phyloP scores from a whole-genome alignment of 2,329 filamentous ascomycete genomes.

The Bimuria novae-zelandiae region DNA sequence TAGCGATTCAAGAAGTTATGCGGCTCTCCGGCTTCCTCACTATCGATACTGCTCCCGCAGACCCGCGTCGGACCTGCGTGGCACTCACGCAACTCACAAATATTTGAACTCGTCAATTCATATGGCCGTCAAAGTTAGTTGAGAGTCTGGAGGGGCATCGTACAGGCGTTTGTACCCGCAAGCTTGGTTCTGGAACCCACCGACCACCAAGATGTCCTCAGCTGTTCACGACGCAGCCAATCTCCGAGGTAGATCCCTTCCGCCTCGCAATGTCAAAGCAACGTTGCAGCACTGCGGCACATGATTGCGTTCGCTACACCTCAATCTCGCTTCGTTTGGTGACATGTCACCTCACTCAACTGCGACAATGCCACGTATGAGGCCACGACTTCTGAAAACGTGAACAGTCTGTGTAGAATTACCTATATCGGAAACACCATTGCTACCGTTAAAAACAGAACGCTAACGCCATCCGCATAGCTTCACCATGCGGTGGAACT shows the following conservation, averaged over 20 bases:
- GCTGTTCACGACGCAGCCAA: too few species aligned
- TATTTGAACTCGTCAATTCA: slow-evolving; percentile 1
- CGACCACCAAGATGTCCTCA: too few species aligned
- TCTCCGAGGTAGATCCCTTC: slow-evolving; percentile 5
- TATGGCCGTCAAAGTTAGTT: slow-evolving; percentile 16
- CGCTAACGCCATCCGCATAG: slow-evolving; percentile 24
- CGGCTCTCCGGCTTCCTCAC: slow-evolving; percentile 14
- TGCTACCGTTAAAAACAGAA: slow-evolving; percentile 15
- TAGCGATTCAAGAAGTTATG: slow-evolving; percentile 13
- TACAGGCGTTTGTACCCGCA: neutral
- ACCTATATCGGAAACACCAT: slow-evolving; percentile 19
- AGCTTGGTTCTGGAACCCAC: neutral
- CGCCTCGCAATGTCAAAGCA: neutral
- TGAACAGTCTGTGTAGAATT: slow-evolving; percentile 9
- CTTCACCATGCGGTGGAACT: slow-evolving; percentile 11
- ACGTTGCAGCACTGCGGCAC: slow-evolving; percentile 3
- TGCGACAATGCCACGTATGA: neutral
- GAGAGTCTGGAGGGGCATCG: neutral
- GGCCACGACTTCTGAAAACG: neutral
- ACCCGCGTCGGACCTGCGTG: slow-evolving; percentile 36
- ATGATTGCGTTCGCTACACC: neutral
- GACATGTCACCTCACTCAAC: neutral
- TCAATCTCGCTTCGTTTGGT: neutral
- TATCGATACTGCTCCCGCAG: slow-evolving; percentile 17
- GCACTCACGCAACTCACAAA: slow-evolving; percentile 18